Evolutionary conservation across 805 yeast genomes (phyloP).

Genomic region (Saturnispora kantuleensis): DNA sequence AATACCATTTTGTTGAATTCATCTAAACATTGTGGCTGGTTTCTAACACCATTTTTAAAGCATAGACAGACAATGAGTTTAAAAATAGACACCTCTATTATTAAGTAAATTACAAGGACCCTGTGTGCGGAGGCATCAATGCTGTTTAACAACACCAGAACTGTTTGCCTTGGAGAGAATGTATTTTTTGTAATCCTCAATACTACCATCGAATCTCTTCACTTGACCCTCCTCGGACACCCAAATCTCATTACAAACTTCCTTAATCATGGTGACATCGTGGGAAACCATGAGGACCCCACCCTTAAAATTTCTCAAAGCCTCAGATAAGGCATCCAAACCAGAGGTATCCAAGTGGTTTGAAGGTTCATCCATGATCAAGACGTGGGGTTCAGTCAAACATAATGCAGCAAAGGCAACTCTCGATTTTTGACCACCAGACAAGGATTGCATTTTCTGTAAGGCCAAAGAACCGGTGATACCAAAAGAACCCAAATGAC

Average conservation of each 20-base stretch:
- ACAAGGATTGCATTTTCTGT: constrained; percentile 78
- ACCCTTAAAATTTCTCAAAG: constrained; percentile 80
- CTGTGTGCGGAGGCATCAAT: constrained; percentile 28
- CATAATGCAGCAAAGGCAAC: constrained; percentile 97
- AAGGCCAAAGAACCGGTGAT: constrained; percentile 90
- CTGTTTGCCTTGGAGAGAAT: constrained; percentile 69
- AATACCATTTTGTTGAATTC: too few species aligned
- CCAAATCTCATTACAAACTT: constrained; percentile 92
- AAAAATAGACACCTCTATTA: too few species aligned
- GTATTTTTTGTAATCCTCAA: constrained; percentile 82
- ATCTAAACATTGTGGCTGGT: too few species aligned
- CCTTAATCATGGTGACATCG: constrained; percentile 84
- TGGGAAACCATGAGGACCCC: constrained; percentile 97
- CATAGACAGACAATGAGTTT: too few species aligned
- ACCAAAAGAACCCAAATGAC: constrained; percentile 95
- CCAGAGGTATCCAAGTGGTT: constrained; percentile 98
- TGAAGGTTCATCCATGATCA: constrained; percentile 94
- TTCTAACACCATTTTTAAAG: too few species aligned
- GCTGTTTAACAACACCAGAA: constrained; percentile 86
- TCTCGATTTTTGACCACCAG: constrained; percentile 98
- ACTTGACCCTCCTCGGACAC: constrained; percentile 84
- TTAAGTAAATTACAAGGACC: not conserved
- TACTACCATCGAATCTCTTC: constrained; percentile 67
- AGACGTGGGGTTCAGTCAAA: constrained; percentile 79
- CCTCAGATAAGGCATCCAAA: constrained; percentile 89